A percentile compares a stretch with the other conserved stretches of the same genome.
phyloP scores from a whole-genome alignment of 1,284 basidiomycete species.

The Fomitopsis palustris region DNA sequence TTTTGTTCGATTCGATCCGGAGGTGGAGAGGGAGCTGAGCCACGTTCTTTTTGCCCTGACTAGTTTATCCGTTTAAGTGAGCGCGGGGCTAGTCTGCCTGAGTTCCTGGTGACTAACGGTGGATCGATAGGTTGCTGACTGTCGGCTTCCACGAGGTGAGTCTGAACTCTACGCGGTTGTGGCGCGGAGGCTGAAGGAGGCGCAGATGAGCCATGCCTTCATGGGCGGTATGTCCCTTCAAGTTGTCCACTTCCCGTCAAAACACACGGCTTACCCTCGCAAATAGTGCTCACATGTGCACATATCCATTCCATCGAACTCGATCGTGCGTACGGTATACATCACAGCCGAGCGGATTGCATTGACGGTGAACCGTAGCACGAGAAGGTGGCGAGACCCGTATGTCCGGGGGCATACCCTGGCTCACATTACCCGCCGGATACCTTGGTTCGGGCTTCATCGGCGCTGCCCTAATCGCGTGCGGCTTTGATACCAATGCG shows the following conservation, averaged over 20 bases:
- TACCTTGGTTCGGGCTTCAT: conserved; percentile 93
- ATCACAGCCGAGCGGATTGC: conserved; percentile 16
- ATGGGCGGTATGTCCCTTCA: conserved; percentile 23
- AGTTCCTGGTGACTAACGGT: not conserved
- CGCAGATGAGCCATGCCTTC: conserved; percentile 78
- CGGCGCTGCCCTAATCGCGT: conserved; percentile 86
- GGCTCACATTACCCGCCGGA: conserved; percentile 85
- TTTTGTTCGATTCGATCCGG: not conserved
- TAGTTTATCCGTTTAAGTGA: conserved; percentile 93
- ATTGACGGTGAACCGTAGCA: conserved; percentile 39
- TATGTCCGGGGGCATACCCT: conserved; percentile 90
- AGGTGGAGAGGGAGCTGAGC: not conserved
- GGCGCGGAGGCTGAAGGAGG: not conserved
- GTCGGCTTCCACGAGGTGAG: conserved; percentile 88
- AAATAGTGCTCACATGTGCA: conserved; percentile 79
- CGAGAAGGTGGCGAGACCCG: conserved; percentile 91
- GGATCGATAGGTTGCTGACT: conserved; percentile 56
- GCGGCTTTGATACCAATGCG: conserved; percentile 92
- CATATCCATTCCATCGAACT: conserved; percentile 86
- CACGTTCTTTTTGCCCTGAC: not conserved
- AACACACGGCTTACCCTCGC: not conserved
- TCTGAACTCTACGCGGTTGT: conserved; percentile 9
- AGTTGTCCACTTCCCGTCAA: not conserved
- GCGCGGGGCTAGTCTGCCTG: conserved; percentile 23
- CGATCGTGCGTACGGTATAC: conserved; percentile 54